Base-by-base conservation (phyloP, 2,329 filamentous ascomycete genomes). In the Grosmannia huntii region DNA sequence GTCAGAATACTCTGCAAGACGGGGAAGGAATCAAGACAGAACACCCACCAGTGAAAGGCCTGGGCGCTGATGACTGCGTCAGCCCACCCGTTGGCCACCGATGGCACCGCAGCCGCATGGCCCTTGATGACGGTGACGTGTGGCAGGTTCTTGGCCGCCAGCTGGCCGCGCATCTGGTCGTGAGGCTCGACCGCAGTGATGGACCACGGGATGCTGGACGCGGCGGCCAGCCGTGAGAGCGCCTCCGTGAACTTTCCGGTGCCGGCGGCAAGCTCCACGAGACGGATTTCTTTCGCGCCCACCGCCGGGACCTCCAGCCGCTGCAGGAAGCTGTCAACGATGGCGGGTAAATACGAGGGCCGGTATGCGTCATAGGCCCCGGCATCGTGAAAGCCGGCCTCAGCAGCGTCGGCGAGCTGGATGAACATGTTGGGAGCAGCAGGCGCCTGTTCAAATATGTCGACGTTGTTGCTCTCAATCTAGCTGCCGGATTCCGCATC, bases 21-120 rank as follows among this genome's bases (percentile, higher is more conserved):
- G 19, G 9, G 23, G 1, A 31, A 19, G 5, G n/a, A 14, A 46
- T 2, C 28, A 28, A 28, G 28, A 28, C 28, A 27, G 38, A 59
- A 23, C 31, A 64, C 72, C 68, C 66, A 83, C 81, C 82, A 84
- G 64, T 81, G 78, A 65, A 80, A 81, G 14, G 77, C 73, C 78
- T 89, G 86, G 46, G 85, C 85, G 59, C 79, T 79, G 65, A 89
- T 73, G 36, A 85, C 78, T 4, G 76, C 84, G 71, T 89, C 85
- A 10, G 80, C 81, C 74, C 79, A 83, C 25, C 75, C 80, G 61
- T 79, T 75, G 23, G 74, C 74, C 7, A 82, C 68, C 2, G 76
- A 75, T 69, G 87, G 80, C 53, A 73, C 70, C 14, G 76, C 76
- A 3, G 76, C 77, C 4, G 83, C 86, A 50, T 76, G 76, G 0